Percentiles rank a stretch among this genome's conserved stretches.
Conservation (phyloP, 148 eudicot species). For the Simmondsia chinensis region DNA sequence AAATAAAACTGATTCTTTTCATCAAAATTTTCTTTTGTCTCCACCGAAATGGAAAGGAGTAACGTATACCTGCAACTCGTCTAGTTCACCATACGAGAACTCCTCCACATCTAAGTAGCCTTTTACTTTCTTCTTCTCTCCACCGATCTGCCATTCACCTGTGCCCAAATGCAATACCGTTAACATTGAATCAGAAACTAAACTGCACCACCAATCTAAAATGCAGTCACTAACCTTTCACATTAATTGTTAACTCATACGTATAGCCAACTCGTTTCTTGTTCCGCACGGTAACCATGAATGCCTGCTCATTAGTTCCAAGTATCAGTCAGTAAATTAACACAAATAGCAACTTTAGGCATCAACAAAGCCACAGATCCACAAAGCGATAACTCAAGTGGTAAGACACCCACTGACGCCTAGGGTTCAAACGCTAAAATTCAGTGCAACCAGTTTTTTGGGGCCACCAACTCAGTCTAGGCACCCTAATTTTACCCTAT, state of each 20-base stretch:
- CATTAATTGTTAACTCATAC: constrained; percentile 69
- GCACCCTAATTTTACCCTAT: too few relatives aligned
- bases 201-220: not conserved
- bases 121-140: constrained; percentile 58
- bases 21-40: too few relatives aligned
- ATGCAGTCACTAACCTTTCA: constrained; percentile 46
- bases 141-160: constrained; percentile 87
- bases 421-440: too few relatives aligned
- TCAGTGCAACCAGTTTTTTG: too few relatives aligned
- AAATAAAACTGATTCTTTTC: not conserved
- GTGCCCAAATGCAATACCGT: constrained; percentile 7
- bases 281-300: constrained; percentile 79
- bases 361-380: too few relatives aligned
- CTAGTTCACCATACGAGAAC: constrained; percentile 88
- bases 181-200: not conserved
- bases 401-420: too few relatives aligned
- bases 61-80: constrained; percentile 72
- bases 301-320: constrained; percentile 46
- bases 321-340: too few relatives aligned
- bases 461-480: too few relatives aligned
- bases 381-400: too few relatives aligned
- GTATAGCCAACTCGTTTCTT: constrained; percentile 97
- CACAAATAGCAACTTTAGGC: too few relatives aligned
- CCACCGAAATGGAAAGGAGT: too few relatives aligned
- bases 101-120: constrained; percentile 62